Base-by-base conservation (phyloP, 306 rosid genomes). In the Vigna nakashimae region DNA sequence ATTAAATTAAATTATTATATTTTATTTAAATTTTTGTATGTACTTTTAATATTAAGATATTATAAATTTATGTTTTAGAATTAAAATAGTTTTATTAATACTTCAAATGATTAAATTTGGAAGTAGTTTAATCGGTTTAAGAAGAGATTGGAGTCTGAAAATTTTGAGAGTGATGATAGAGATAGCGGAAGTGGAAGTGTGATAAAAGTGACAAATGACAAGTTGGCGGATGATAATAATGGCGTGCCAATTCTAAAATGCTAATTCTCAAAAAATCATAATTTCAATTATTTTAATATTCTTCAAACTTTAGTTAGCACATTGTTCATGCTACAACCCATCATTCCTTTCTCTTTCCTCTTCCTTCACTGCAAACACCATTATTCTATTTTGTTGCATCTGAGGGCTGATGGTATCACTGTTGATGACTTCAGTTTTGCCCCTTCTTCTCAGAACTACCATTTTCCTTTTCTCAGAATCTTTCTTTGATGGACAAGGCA, bases 401-500 rank as follows among this genome's bases (percentile, higher is more conserved):
- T 7, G 57, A 17, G 17, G 17, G 48, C 17, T 16, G 48, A 12
- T 20, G 53, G 30, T 36, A 36, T 64, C 69, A 38, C 38, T n/a
- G 30, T 66, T 6, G 12, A 42, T 45, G 45, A 69, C 42, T 46
- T 78, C 15, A 59, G 50, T 34, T 17, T 78, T 48, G 55, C 46
- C 26, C 17, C 42, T 2, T 60, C 65, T 46, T 10, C 45, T 73
- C n/a, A 22, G 28, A 57, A 71, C 2, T 34, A 59, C 15, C 46
- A 45, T 43, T 42, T 74, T 74, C 9, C 34, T 26, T 42, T 15
- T 43, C 40, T 43, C 67, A 3, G 59, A 71, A 63, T 79, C 20
- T 71, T 3, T 40, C 67, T 62, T 64, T 72, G 22, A 79, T 72
- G 83, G 79, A 79, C 50, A 72, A 71, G 38, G 74, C 51, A 72